Base-by-base conservation (phyloP, 2,329 filamentous ascomycete genomes). In the Colletotrichum sp. region DNA sequence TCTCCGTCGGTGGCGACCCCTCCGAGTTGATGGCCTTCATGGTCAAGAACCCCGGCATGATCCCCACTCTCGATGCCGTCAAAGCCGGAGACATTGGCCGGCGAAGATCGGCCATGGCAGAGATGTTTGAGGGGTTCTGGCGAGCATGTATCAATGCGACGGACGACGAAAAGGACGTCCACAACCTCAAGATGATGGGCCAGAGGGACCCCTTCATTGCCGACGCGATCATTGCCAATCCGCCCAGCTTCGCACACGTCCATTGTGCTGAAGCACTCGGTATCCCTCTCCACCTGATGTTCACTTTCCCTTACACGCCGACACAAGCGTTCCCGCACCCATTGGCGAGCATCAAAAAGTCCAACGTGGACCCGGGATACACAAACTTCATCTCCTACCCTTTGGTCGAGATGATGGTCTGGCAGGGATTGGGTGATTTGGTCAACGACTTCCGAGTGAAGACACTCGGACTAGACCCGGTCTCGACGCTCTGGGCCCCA, bases 101-200 rank as follows among this genome's bases (percentile, higher is more conserved):
- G 28, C 87, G 94, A 34, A 87, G 95, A 52, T 88, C 90, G 6
- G 90, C 91, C 64, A 96, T 96, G 93, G 93, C 91, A 4, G 93
- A 94, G 77, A 96, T 96, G 93, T 95, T 96, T 80, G 89, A 95
- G 76, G 94, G 94, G 0, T 96, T 95, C 85, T 96, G 95, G 94
- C 86, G 93, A 32, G 92, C 94, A 1, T 96, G 94, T 80, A 91
- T 95, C 79, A 93, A 94, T 78, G 89, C 92, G 5, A 94, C 92
- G 0, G 94, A 95, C 77, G 92, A 94, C 78, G 91, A 93, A 80
- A 90, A 87, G 26, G 91, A 94, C 80, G 80, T 85, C 2, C 84
- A 87, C 15, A 94, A 93, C 78, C 80, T 90, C 34, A 92, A 91
- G 81, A 91, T 94, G 90, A 92, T 94, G 90, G 91, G 90, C 1